Evolutionary conservation across 78 protist species (phyloP).

Genomic region (Capsaspora owczarzaki): DNA sequence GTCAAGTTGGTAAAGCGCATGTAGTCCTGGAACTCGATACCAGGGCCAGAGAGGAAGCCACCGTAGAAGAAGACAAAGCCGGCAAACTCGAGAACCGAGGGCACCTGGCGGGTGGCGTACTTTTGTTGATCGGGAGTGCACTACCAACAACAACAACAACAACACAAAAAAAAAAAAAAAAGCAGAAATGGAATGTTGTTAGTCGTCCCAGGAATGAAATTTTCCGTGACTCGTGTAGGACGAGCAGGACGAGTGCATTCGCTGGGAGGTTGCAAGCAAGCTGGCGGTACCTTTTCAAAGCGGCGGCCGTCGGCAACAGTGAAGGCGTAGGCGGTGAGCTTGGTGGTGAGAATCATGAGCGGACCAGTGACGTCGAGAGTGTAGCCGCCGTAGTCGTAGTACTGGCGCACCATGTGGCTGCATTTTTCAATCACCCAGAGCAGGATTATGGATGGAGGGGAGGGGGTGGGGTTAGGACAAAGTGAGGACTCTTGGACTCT

Average conservation of each 20-base stretch:
- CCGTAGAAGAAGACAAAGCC: slow-evolving; percentile 56
- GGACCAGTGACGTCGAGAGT: slow-evolving; percentile 6
- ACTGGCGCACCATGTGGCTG: slow-evolving; percentile 14
- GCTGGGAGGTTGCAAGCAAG: not conserved
- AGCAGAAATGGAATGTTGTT: not conserved
- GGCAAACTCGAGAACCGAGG: slow-evolving; percentile 48
- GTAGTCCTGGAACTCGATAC: slow-evolving; percentile 56
- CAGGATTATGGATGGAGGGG: not conserved
- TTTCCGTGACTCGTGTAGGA: too few relatives aligned
- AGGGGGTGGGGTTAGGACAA: not conserved
- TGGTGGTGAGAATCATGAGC: slow-evolving; percentile 49
- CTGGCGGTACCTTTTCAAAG: not conserved
- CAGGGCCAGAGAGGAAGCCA: slow-evolving; percentile 62
- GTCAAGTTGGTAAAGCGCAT: slow-evolving; percentile 17
- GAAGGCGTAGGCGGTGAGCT: slow-evolving; percentile 51
- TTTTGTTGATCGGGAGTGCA: slow-evolving; percentile 28
- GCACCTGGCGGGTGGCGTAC: slow-evolving; percentile 36
- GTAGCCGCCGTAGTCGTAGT: slow-evolving; percentile 15
- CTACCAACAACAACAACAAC: not conserved
- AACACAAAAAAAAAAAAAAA: not conserved
- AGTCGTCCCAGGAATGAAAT: too few relatives aligned
- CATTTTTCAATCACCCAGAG: too few relatives aligned
- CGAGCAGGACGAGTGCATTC: not conserved
- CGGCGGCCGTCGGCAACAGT: slow-evolving; percentile 48
- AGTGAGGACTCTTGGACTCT: not conserved